phyloP scores from a whole-genome alignment of 2,329 filamentous ascomycete genomes.

The Phoma herbarum region DNA sequence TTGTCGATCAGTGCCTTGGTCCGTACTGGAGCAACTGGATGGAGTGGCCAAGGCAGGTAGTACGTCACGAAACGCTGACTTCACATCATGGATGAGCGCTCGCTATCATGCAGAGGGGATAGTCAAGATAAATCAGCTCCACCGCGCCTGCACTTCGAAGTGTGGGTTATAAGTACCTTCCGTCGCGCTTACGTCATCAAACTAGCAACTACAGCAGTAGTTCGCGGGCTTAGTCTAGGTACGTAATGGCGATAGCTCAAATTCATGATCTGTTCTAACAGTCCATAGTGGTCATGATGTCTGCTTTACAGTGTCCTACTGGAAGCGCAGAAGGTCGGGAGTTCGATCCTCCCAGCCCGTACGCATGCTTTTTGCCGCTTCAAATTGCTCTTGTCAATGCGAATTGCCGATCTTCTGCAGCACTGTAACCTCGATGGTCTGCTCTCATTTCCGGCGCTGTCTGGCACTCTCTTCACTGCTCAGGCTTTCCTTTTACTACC shows the following conservation, averaged over 20 bases:
- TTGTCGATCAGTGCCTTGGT: constrained; percentile 26
- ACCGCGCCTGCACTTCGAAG: not conserved
- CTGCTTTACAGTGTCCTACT: constrained; percentile 47
- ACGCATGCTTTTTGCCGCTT: constrained; percentile 30
- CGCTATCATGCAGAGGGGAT: not conserved
- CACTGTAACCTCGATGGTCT: too few relatives aligned
- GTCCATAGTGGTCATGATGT: constrained; percentile 46
- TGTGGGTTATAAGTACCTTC: not conserved
- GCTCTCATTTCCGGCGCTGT: too few relatives aligned
- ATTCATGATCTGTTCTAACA: not conserved
- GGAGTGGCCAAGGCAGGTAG: constrained; percentile 23
- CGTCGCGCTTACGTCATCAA: not conserved
- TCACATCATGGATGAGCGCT: not conserved
- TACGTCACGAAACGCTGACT: constrained; percentile 1
- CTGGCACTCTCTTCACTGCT: too few relatives aligned
- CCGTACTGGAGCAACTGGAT: constrained; percentile 28
- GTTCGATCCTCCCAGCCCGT: constrained; percentile 48
- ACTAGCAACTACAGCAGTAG: not conserved
- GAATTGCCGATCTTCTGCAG: too few relatives aligned
- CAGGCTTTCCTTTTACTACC: too few relatives aligned
- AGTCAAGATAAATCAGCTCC: too few relatives aligned
- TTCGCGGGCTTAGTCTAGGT: constrained; percentile 5
- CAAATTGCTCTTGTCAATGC: too few relatives aligned
- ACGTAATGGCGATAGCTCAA: not conserved
- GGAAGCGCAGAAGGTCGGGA: constrained; percentile 47